A percentile compares a stretch with the other conserved stretches of the same genome.
phyloP scores from a whole-genome alignment of 331 rosid genomes.

The Malus hybrid region DNA sequence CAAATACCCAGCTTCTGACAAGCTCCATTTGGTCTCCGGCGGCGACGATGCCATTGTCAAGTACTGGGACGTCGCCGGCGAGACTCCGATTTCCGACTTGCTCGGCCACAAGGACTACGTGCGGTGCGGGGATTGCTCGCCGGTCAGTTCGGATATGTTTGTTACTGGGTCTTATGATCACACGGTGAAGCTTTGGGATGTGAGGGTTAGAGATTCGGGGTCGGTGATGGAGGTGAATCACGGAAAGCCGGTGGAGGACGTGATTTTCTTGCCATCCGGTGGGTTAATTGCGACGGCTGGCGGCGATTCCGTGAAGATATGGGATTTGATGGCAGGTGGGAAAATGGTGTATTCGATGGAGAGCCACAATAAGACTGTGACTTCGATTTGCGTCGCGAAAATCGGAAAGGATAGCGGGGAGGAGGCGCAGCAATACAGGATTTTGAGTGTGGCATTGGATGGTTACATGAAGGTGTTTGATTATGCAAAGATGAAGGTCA shows the following conservation, averaged over 20 bases:
- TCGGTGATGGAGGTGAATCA: conserved; percentile 50
- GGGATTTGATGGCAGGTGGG: conserved; percentile 91
- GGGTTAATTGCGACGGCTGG: conserved; percentile 86
- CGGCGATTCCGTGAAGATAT: conserved; percentile 68
- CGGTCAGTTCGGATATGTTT: conserved; percentile 47
- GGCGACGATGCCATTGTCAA: conserved; percentile 81
- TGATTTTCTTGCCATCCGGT: conserved; percentile 66
- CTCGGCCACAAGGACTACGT: conserved; percentile 81
- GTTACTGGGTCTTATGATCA: conserved; percentile 88
- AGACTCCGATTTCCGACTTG: conserved; percentile 28
- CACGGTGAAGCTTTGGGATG: conserved; percentile 78
- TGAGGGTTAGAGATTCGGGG: conserved; percentile 46
- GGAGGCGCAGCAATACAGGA: conserved; percentile 49
- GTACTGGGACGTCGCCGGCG: conserved; percentile 76
- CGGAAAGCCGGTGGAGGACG: conserved; percentile 78
- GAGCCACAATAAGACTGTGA: conserved; percentile 87
- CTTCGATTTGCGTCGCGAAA: conserved; percentile 57
- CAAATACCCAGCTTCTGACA: conserved; percentile 51
- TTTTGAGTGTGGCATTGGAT: conserved; percentile 82
- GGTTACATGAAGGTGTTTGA: conserved; percentile 92
- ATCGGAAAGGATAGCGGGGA: conserved; percentile 38
- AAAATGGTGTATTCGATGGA: conserved; percentile 65
- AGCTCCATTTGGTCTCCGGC: conserved; percentile 74
- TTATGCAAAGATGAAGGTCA: conserved; percentile 60
- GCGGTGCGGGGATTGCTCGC: conserved; percentile 83